Evolutionary conservation across 2,329 filamentous ascomycete species (phyloP).

Genomic region (Sodiomyces alkalinus): DNA sequence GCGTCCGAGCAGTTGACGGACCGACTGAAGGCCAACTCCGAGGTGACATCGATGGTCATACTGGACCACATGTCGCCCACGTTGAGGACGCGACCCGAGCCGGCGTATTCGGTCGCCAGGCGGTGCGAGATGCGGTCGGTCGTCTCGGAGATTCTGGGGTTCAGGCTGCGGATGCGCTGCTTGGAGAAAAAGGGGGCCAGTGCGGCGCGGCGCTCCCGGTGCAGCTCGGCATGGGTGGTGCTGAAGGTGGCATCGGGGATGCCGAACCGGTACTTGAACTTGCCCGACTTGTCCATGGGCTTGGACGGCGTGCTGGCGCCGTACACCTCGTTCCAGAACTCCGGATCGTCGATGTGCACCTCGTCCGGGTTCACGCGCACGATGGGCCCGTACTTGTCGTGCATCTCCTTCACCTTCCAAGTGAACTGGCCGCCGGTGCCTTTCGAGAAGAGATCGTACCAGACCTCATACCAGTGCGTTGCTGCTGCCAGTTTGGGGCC

Average conservation of each 20-base stretch:
- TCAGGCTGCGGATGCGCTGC: conserved; percentile 3
- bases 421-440: conserved; percentile 1
- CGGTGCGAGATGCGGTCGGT: conserved; percentile 1
- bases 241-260: conserved; percentile 11
- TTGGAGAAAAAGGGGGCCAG: conserved; percentile 21
- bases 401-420: conserved; percentile 4
- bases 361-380: conserved; percentile 21
- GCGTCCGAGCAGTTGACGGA: conserved; percentile 8
- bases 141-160: conserved; percentile 3
- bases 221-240: conserved; percentile 17
- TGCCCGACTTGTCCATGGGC: conserved; percentile 1
- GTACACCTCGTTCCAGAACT: conserved; percentile 12
- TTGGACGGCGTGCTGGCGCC: conserved; percentile 1
- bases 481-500: conserved; percentile 10
- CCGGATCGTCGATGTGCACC: conserved; percentile 13
- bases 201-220: conserved; percentile 17
- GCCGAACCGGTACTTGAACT: conserved; percentile 1
- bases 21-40: conserved; percentile 10
- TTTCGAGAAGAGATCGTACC: conserved; percentile 3
- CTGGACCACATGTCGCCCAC: conserved; percentile 1
- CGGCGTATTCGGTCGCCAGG: conserved; percentile 5
- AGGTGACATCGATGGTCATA: conserved; percentile 10
- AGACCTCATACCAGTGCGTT: conserved; percentile 4
- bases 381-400: conserved; percentile 13
- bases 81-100: conserved; percentile 4